phyloP scores from a whole-genome alignment of 106 monocot species.

The Amphibolis antarctica region DNA sequence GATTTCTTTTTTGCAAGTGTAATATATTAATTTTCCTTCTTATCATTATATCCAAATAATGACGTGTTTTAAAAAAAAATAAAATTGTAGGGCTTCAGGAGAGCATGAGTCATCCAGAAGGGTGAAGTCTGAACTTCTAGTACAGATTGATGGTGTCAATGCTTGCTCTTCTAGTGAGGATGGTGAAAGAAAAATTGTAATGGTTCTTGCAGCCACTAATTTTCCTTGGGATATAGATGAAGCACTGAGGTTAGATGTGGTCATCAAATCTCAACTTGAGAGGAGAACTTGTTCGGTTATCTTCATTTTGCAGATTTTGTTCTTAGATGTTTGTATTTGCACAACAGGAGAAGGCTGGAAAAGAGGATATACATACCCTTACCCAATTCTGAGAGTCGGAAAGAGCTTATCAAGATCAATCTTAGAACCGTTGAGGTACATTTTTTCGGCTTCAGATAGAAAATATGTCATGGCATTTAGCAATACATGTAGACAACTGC shows the following conservation, averaged over 20 bases:
- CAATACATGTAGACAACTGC: too few relatives aligned
- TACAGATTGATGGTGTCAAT: slow-evolving; percentile 95
- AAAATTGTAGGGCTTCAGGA: slow-evolving; percentile 66
- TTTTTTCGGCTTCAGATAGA: neutral
- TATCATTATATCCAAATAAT: too few relatives aligned
- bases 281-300: neutral
- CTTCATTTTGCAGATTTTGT: neutral
- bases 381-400: slow-evolving; percentile 90
- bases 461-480: neutral
- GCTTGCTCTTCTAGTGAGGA: slow-evolving; percentile 69
- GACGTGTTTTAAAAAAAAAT: too few relatives aligned
- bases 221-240: slow-evolving; percentile 99
- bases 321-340: neutral
- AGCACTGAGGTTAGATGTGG: slow-evolving; percentile 63
- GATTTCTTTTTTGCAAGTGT: too few relatives aligned
- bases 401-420: slow-evolving; percentile 90
- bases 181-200: slow-evolving; percentile 83
- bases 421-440: slow-evolving; percentile 86
- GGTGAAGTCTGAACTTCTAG: slow-evolving; percentile 94
- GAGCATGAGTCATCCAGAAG: slow-evolving; percentile 99
- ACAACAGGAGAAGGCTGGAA: slow-evolving; percentile 76
- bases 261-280: neutral
- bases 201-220: slow-evolving; percentile 97
- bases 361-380: slow-evolving; percentile 97
- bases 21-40: too few relatives aligned